Evolutionary conservation across 208 protist genomes (phyloP).

Genomic region (Crithidia fasciculata): DNA sequence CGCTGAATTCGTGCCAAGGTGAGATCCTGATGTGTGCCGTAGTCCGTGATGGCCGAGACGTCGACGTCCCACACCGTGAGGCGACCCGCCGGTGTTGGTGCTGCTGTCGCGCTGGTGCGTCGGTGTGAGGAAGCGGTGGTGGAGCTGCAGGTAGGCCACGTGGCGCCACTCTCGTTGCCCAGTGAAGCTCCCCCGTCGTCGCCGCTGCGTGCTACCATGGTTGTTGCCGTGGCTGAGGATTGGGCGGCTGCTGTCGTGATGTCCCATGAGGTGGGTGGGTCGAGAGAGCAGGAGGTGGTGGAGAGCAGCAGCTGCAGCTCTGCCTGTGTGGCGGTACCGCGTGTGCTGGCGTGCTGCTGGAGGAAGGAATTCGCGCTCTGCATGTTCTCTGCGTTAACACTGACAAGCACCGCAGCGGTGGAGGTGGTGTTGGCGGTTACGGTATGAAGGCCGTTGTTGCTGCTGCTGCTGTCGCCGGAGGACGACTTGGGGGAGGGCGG

Average conservation of each 20-base stretch:
- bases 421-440: too few species aligned
- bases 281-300: conserved; percentile 27
- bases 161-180: not conserved
- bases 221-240: not conserved
- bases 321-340: conserved; percentile 13
- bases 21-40: conserved; percentile 70
- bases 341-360: too few species aligned
- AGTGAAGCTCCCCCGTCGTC: not conserved
- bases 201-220: not conserved
- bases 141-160: conserved; percentile 14
- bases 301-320: conserved; percentile 37
- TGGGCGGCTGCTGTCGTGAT: not conserved
- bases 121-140: not conserved
- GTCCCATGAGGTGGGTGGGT: not conserved
- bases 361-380: too few species aligned
- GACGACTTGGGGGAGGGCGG: conserved; percentile 27
- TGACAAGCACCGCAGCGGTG: too few species aligned
- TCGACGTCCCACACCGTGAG: conserved; percentile 57
- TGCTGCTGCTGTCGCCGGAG: not conserved
- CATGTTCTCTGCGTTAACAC: too few species aligned
- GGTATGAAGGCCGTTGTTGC: not conserved
- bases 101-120: conserved; percentile 1
- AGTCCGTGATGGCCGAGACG: conserved; percentile 50
- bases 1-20: conserved; percentile 49
- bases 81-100: conserved; percentile 8